phyloP scores from a whole-genome alignment of 495 filamentous ascomycete species.

The Daldinia caldariorum region DNA sequence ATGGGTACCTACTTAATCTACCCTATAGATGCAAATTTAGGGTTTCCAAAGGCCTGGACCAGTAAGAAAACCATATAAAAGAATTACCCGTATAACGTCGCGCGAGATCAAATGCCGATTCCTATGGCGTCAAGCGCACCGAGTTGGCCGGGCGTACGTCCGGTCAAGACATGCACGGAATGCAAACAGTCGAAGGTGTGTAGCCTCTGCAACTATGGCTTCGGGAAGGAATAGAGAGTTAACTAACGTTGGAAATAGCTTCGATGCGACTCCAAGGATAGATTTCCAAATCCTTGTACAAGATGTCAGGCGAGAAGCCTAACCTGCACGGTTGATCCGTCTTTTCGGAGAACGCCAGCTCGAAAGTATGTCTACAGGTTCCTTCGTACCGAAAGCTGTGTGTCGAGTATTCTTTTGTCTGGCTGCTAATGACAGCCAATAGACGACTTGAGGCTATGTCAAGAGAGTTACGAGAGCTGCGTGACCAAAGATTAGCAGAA shows the following conservation, averaged over 20 bases:
- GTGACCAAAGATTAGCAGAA: constrained; percentile 37
- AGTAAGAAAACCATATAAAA: not conserved
- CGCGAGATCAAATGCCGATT: constrained; percentile 6
- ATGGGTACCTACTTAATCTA: constrained; percentile 10
- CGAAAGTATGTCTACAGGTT: constrained; percentile 40
- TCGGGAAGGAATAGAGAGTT: not conserved
- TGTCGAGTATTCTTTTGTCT: not conserved
- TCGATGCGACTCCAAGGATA: constrained; percentile 48
- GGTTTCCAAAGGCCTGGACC: not conserved
- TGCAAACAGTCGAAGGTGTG: constrained; percentile 49
- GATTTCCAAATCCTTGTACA: constrained; percentile 47
- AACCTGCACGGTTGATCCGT: constrained; percentile 45
- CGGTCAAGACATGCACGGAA: constrained; percentile 47
- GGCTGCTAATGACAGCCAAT: constrained; percentile 13
- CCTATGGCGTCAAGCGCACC: constrained; percentile 37
- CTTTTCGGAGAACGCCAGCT: constrained; percentile 47
- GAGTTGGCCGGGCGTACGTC: constrained; percentile 39
- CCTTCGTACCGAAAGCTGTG: not conserved
- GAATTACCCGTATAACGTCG: not conserved
- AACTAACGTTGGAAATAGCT: constrained; percentile 33
- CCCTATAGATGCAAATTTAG: constrained; percentile 5
- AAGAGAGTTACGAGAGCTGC: constrained; percentile 46
- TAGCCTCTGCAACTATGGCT: not conserved
- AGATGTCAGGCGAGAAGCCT: constrained; percentile 45
- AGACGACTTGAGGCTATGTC: constrained; percentile 49